A percentile compares a stretch with the other conserved stretches of the same genome.
These are phyloP conservation scores for Physaria fendleri DNA, from an alignment of 345 rosid species.

Conservation along the genomic window DNA sequence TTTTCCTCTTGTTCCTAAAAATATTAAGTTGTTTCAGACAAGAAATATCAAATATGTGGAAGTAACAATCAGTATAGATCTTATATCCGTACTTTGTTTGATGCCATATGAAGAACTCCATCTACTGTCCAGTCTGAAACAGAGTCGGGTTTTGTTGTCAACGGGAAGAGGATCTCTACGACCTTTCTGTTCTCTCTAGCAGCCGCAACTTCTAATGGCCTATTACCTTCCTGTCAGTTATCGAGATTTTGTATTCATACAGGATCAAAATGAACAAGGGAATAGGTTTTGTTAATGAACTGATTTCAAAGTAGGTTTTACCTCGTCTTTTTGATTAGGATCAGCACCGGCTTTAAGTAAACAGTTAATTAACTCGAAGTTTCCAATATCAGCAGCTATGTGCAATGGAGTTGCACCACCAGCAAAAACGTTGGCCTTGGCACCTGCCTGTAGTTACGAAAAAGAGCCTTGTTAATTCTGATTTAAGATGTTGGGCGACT, in stretches of 20 bases:
- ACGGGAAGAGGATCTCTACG: slow-evolving; percentile 70
- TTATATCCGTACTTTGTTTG: slow-evolving; percentile 44
- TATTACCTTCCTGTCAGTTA: slow-evolving; percentile 63
- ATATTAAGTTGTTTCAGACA: background rate
- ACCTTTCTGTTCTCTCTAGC: slow-evolving; percentile 53
- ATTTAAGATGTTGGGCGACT: background rate
- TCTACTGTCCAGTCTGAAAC: slow-evolving; percentile 73
- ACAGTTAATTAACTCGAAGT: slow-evolving; percentile 52
- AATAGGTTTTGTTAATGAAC: background rate
- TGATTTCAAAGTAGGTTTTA: slow-evolving; percentile 8
- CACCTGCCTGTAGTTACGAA: slow-evolving; percentile 63
- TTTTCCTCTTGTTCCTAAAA: slow-evolving; percentile 49
- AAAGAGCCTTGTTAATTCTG: background rate
- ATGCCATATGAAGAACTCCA: slow-evolving; percentile 55
- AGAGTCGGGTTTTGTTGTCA: slow-evolving; percentile 45
- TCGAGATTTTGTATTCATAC: background rate
- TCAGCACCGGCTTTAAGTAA: slow-evolving; percentile 82
- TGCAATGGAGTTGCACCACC: slow-evolving; percentile 95
- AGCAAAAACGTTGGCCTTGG: slow-evolving; percentile 62
- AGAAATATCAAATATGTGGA: background rate
- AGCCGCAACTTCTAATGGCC: slow-evolving; percentile 82
- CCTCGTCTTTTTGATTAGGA: slow-evolving; percentile 73
- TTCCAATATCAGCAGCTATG: slow-evolving; percentile 80
- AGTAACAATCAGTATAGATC: background rate
- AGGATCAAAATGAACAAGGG: background rate